A percentile compares a stretch with the other conserved stretches of the same genome.
Conservation (phyloP, 352 stramenopile species). For the Pythium rhizo-oryzae region DNA sequence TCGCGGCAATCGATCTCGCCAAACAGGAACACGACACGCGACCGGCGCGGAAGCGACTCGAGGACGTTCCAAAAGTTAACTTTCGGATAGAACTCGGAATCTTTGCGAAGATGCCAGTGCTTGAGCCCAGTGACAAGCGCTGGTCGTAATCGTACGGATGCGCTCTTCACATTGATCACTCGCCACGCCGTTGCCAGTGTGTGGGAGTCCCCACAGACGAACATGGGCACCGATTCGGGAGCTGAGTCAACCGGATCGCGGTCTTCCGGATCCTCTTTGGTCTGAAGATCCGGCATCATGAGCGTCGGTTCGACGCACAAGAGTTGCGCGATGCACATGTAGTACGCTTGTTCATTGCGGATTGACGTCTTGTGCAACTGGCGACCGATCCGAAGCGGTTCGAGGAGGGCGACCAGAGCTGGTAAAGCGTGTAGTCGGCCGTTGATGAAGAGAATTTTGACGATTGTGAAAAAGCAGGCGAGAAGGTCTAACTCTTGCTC, state of each 20-base stretch:
- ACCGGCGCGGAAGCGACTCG: constrained; percentile 46
- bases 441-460: constrained; percentile 87
- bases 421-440: constrained; percentile 54
- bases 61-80: constrained; percentile 88
- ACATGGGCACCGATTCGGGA: constrained; percentile 35
- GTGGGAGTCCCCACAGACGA: constrained; percentile 94
- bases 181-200: constrained; percentile 90
- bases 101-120: constrained; percentile 90
- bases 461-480: constrained; percentile 74
- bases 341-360: constrained; percentile 89
- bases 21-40: constrained; percentile 91
- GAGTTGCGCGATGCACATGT: constrained; percentile 84
- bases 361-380: constrained; percentile 83
- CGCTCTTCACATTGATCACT: constrained; percentile 34
- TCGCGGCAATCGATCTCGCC: constrained; percentile 97
- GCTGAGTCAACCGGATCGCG: background rate
- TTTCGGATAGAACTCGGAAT: constrained; percentile 93
- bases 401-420: constrained; percentile 56
- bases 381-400: constrained; percentile 58
- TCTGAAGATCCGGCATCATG: constrained; percentile 14
- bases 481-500: constrained; percentile 78
- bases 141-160: constrained; percentile 43
- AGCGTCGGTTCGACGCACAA: constrained; percentile 46
- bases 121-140: constrained; percentile 93
- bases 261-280: background rate